A percentile compares a stretch with the other conserved stretches of the same genome.
Evolutionary conservation across 192 early-diverging fungal species (phyloP).

Genomic region (Obelidium mucronatum): DNA sequence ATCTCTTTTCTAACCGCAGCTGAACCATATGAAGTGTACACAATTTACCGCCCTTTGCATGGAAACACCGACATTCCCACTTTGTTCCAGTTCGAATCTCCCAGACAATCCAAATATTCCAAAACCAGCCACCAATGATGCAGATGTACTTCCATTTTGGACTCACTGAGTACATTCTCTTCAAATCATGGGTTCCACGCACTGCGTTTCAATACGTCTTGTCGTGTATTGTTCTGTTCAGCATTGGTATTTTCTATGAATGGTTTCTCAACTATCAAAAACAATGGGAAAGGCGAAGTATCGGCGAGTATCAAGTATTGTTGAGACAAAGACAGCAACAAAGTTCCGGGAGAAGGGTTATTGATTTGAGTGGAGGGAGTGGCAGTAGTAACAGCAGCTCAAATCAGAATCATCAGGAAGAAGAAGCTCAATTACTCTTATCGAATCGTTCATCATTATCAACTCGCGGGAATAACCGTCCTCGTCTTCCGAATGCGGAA

Average conservation of each 20-base stretch:
- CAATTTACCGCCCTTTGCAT: conserved; percentile 12
- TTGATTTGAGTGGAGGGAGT: background rate
- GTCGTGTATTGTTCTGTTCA: conserved; percentile 55
- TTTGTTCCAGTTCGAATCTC: conserved; percentile 35
- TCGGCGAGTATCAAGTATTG: background rate
- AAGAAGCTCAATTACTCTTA: background rate
- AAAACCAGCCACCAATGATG: conserved; percentile 25
- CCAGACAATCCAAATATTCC: conserved; percentile 7
- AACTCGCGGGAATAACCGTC: background rate
- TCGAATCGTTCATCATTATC: no score
- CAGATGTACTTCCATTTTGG: conserved; percentile 55
- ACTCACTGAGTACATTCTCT: conserved; percentile 52
- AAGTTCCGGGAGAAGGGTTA: background rate
- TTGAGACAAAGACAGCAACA: no score
- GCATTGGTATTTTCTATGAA: conserved; percentile 46
- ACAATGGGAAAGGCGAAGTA: conserved; percentile 3
- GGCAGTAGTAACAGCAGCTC: background rate
- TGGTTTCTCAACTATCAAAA: conserved; percentile 37
- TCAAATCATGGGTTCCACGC: conserved; percentile 56
- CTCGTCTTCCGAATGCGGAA: background rate
- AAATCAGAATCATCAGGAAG: background rate
- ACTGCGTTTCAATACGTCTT: conserved; percentile 48
- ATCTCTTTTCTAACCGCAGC: background rate
- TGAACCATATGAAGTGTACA: conserved; percentile 5
- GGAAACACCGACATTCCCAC: conserved; percentile 11